Base-by-base conservation (phyloP, 305 asterid genomes). In the Striga hermonthica region DNA sequence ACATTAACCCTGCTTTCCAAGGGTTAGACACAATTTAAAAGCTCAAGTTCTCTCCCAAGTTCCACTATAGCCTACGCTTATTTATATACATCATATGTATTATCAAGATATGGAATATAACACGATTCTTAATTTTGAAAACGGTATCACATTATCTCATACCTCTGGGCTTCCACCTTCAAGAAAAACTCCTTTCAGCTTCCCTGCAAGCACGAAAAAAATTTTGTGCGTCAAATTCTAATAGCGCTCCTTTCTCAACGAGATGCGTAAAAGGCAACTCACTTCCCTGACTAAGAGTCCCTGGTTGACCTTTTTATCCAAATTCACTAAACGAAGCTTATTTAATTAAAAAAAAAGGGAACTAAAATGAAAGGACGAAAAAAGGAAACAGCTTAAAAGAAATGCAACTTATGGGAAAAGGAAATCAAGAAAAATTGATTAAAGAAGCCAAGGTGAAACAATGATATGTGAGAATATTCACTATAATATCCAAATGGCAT, bases 131-230 rank as follows among this genome's bases (percentile, higher is more conserved):
- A 4, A 36, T 62, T 56, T 48, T 35, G 1, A 9, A 53, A 13
- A 35, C 9, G 53, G 28, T 31, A 39, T 14, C 50, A 40, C 5
- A 6, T 14, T 28, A 1, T 56, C 28, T 38, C 62, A 16, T 14
- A 87, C 95, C 96, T 86, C 94, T 38, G 94, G 75, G 72, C 82
- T 88, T 66, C 96, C 96, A 70, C 94, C 83, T 80, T 88, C 96
- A 55, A 88, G 89, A 79, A 88, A 73, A 63, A 88, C 83, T 35
- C 94, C 96, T 80, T 86, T 88, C 72, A 88, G 72, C 76, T 79
- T 88, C 54, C 91, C 95, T 87, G 84, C 78, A 79, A 22, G 55
- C 67, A 67, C 71, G n/a, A 16, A 12, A 64, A 52, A 34, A 6
- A 16, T 48, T 48, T 48, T 5, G 7, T 52, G 4, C 35, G 66